Percentiles rank a stretch among this genome's conserved stretches.
These are phyloP conservation scores for Obelidium mucronatum DNA, from an alignment of 192 early-diverging fungal genomes.

Conservation along the genomic window DNA sequence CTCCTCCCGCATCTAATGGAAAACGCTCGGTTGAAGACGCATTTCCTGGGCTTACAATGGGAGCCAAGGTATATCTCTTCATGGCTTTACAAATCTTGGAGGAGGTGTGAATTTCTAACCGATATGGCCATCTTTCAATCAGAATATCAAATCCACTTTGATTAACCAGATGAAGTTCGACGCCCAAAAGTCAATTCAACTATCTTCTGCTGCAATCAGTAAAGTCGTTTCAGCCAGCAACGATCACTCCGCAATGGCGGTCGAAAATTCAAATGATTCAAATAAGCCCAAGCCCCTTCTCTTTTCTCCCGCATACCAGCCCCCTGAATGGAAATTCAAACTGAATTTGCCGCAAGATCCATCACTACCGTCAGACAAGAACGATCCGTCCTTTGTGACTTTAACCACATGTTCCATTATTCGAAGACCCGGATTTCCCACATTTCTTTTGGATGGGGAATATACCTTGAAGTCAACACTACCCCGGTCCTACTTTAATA, in stretches of 20 bases:
- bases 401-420: conserved; percentile 4
- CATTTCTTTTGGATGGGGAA: conserved; percentile 26
- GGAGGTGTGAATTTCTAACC: background rate
- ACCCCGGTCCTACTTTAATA: conserved; percentile 59
- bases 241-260: no score
- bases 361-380: background rate
- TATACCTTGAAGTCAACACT: conserved; percentile 23
- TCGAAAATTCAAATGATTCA: no score
- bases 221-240: no score
- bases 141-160: conserved; percentile 1
- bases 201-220: conserved; percentile 1
- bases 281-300: conserved; percentile 11
- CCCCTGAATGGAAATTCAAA: conserved; percentile 21
- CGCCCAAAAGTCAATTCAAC: background rate
- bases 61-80: background rate
- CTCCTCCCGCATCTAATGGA: background rate
- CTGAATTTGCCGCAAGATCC: background rate
- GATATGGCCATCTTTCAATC: background rate
- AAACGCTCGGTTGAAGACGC: conserved; percentile 6
- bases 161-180: conserved; percentile 7
- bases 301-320: background rate
- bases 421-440: conserved; percentile 7
- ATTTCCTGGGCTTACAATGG: background rate
- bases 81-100: background rate
- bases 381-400: conserved; percentile 5